Conservation (phyloP, 257 asterid genomes). For the Capsicum rhomboideum region DNA sequence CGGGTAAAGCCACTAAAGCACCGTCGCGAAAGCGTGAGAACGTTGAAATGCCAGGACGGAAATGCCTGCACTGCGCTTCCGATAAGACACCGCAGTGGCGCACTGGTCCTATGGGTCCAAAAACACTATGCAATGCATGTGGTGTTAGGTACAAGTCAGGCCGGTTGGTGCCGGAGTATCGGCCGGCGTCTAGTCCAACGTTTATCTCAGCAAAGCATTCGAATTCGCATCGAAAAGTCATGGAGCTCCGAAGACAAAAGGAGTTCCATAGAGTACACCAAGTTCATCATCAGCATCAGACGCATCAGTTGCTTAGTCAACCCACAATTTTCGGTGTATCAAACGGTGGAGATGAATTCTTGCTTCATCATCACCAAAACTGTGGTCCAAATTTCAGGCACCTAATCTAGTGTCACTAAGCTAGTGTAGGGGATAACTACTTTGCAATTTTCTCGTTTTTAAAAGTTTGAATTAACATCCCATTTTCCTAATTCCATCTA, state of each 20-base stretch:
- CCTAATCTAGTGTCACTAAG: conserved; percentile 39
- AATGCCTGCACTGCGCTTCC: conserved; percentile 87
- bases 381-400: conserved; percentile 70
- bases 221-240: conserved; percentile 90
- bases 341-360: conserved; percentile 73
- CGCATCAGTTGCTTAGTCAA: conserved; percentile 45
- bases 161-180: conserved; percentile 90
- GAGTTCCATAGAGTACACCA: conserved; percentile 43
- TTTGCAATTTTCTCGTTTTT: background rate
- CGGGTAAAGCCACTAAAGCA: conserved; percentile 9
- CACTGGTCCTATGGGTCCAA: conserved; percentile 96
- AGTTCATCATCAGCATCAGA: conserved; percentile 16
- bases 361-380: conserved; percentile 50
- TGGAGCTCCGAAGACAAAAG: conserved; percentile 92
- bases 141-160: conserved; percentile 97
- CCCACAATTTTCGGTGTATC: conserved; percentile 56
- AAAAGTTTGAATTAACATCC: background rate
- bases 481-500: conserved; percentile 30
- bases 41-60: conserved; percentile 49
- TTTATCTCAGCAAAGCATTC: conserved; percentile 74
- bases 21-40: conserved; percentile 32
- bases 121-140: conserved; percentile 93
- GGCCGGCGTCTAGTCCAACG: conserved; percentile 96
- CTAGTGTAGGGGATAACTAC: background rate
- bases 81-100: conserved; percentile 99